These are phyloP conservation scores for Penicillium bialowiezense DNA, from an alignment of 495 filamentous ascomycete genomes.

Conservation along the genomic window DNA sequence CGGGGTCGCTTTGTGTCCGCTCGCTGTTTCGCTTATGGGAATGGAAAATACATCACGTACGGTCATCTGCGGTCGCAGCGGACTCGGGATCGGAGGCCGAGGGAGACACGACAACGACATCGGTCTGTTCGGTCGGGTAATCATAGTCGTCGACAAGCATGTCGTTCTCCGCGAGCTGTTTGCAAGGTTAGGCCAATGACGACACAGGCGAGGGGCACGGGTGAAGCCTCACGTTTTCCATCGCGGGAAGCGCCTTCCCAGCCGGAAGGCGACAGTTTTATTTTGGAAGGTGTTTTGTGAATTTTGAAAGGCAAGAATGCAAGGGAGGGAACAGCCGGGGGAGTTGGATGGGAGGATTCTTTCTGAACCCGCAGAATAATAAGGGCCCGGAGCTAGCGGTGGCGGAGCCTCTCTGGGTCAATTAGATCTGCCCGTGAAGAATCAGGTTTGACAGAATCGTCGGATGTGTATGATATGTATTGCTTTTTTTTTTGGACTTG, in stretches of 20 bases:
- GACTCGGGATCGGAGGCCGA: conserved; percentile 54
- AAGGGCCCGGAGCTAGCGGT: conserved; percentile 29
- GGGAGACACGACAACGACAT: conserved; percentile 81
- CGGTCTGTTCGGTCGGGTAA: conserved; percentile 74
- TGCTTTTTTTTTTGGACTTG: no score
- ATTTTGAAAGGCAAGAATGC: conserved; percentile 6
- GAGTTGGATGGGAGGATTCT: conserved; percentile 25
- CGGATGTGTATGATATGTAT: no score
- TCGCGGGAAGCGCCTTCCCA: conserved; percentile 35
- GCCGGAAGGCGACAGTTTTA: conserved; percentile 25
- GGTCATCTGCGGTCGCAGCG: conserved; percentile 65
- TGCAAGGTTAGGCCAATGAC: conserved; percentile 28
- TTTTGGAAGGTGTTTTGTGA: conserved; percentile 1
- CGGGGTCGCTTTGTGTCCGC: not conserved
- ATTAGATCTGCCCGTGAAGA: not conserved
- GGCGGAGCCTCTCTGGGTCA: conserved; percentile 29
- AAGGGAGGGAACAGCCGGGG: conserved; percentile 7
- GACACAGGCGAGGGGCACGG: conserved; percentile 24
- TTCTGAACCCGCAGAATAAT: conserved; percentile 24
- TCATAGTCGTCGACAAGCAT: conserved; percentile 74
- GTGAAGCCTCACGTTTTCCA: conserved; percentile 45
- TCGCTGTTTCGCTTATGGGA: not conserved
- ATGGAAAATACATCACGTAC: conserved; percentile 45
- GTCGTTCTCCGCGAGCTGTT: conserved; percentile 48
- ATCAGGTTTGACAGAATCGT: not conserved